Evolutionary conservation across 2,329 filamentous ascomycete genomes (phyloP).

Genomic region (Chaetomium sp.): DNA sequence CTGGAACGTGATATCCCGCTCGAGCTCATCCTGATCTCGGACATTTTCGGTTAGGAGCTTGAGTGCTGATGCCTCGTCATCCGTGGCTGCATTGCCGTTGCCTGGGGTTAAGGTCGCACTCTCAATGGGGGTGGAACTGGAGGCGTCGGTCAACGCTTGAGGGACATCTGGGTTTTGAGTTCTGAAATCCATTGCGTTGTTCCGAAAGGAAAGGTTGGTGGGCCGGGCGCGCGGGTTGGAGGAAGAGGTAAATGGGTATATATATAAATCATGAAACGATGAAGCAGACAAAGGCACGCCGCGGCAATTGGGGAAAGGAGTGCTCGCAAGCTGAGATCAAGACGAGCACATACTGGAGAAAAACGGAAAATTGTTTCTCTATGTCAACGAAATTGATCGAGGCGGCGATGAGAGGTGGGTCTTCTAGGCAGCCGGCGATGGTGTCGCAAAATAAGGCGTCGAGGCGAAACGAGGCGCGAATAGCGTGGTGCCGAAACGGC

Average conservation of each 20-base stretch:
- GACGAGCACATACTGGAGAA: neutral
- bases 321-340: neutral
- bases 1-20: slow-evolving; percentile 75
- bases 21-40: slow-evolving; percentile 85
- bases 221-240: neutral
- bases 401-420: neutral
- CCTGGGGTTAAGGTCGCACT: neutral
- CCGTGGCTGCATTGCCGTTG: slow-evolving; percentile 9
- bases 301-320: neutral
- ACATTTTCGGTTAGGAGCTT: slow-evolving; percentile 67
- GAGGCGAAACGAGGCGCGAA: slow-evolving; percentile 5
- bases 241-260: neutral
- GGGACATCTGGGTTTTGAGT: neutral
- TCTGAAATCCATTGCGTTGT: neutral
- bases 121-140: neutral
- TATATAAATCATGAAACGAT: neutral
- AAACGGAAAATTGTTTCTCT: neutral
- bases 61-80: slow-evolving; percentile 62
- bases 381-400: neutral
- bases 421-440: slow-evolving; percentile 10
- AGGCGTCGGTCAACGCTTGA: neutral
- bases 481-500: slow-evolving; percentile 2
- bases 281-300: neutral
- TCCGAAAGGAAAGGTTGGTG: neutral
- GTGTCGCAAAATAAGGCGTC: neutral